A percentile compares a stretch with the other conserved stretches of the same genome.
Conservation (phyloP, 768 basidiomycete genomes). For the Naganishia kalamii region DNA sequence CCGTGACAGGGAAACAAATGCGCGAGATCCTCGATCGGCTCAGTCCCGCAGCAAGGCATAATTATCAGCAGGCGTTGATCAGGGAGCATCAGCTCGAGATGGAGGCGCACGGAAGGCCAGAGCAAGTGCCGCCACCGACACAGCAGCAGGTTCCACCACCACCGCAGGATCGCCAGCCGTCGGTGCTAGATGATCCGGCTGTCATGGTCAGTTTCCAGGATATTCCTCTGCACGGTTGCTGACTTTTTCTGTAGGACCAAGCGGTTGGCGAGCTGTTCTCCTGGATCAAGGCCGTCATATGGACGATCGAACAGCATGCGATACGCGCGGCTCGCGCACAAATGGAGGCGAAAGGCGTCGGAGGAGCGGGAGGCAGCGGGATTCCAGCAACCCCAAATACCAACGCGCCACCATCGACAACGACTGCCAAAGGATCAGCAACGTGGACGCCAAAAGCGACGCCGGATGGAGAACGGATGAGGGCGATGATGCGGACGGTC, state of each 20-base stretch:
- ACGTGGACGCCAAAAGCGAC: slow-evolving; percentile 16
- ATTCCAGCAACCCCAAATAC: too few relatives aligned
- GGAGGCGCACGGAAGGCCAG: neutral
- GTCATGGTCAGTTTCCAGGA: neutral
- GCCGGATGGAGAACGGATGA: slow-evolving; percentile 17
- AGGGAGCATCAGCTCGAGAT: slow-evolving; percentile 1
- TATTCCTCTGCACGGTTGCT: neutral
- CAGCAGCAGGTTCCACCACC: neutral
- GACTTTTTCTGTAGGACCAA: slow-evolving; percentile 30
- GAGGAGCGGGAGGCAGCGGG: neutral
- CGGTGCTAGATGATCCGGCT: slow-evolving; percentile 36
- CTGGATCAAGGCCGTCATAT: slow-evolving; percentile 46
- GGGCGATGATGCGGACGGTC: slow-evolving; percentile 18
- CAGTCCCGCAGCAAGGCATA: neutral
- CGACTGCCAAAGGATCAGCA: neutral
- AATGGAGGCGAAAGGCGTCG: slow-evolving; percentile 15
- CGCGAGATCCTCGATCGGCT: neutral
- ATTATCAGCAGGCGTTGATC: slow-evolving; percentile 12
- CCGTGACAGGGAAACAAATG: slow-evolving; percentile 4
- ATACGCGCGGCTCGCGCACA: slow-evolving; percentile 13
- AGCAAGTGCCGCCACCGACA: neutral
- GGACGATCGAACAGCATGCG: slow-evolving; percentile 45
- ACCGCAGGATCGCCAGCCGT: neutral
- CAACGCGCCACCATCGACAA: neutral
- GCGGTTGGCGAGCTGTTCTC: slow-evolving; percentile 43